Evolutionary conservation across 257 asterid genomes (phyloP).

Genomic region (Jacaranda mimosifolia): DNA sequence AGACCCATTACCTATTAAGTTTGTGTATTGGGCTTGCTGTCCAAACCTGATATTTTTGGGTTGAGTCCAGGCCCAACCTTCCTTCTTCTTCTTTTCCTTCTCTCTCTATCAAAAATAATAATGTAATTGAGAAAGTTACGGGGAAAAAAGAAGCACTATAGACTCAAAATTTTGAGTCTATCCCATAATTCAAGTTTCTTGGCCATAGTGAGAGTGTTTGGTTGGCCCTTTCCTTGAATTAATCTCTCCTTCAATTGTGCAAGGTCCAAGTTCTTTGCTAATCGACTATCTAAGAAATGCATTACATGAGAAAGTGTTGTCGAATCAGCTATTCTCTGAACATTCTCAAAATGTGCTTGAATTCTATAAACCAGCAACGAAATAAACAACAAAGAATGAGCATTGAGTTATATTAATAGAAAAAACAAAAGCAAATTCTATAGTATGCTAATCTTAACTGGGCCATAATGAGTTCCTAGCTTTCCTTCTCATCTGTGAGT

Average conservation of each 20-base stretch:
- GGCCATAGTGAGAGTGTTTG: constrained; percentile 62
- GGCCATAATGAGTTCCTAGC: constrained; percentile 79
- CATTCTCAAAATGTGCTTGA: constrained; percentile 83
- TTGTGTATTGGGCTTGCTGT: too few species aligned
- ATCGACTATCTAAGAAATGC: constrained; percentile 64
- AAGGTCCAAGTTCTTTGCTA: constrained; percentile 81
- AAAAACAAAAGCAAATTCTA: constrained; percentile 24
- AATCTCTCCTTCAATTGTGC: constrained; percentile 76
- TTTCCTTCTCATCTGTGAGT: constrained; percentile 65
- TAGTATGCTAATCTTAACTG: constrained; percentile 67
- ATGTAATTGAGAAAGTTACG: neutral
- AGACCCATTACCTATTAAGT: too few species aligned
- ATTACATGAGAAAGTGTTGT: constrained; percentile 90
- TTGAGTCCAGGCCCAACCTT: too few species aligned
- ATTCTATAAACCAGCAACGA: constrained; percentile 54
- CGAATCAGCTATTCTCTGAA: constrained; percentile 82
- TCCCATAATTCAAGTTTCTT: constrained; percentile 97
- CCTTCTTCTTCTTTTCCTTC: too few species aligned
- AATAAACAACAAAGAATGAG: constrained; percentile 27
- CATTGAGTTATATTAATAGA: constrained; percentile 22
- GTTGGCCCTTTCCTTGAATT: constrained; percentile 84
- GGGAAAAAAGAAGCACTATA: constrained; percentile 15
- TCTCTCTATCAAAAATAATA: too few species aligned
- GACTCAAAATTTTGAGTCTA: constrained; percentile 80
- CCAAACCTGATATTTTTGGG: too few species aligned